Evolutionary conservation across 768 basidiomycete species (phyloP).

Genomic region (Botryobasidium botryosum): DNA sequence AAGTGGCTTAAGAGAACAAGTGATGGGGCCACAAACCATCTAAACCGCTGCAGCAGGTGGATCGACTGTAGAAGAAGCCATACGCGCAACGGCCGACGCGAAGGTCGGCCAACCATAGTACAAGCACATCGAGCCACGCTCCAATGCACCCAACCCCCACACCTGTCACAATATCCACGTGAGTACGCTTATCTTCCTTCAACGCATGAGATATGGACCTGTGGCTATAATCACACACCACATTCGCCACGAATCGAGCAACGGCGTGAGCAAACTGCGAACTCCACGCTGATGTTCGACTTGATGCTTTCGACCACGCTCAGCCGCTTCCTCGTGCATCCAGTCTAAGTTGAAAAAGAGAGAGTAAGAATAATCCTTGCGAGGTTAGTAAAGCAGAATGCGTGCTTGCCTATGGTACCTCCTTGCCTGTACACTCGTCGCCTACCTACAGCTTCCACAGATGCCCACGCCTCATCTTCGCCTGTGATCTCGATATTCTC

Average conservation of each 20-base stretch:
- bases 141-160: conserved; percentile 50
- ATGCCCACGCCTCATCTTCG: background rate
- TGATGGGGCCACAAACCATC: conserved; percentile 22
- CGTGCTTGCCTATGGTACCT: conserved; percentile 8
- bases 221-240: conserved; percentile 39
- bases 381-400: no score
- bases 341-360: conserved; percentile 10
- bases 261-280: conserved; percentile 36
- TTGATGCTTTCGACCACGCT: conserved; percentile 9
- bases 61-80: conserved; percentile 56
- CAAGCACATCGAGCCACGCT: conserved; percentile 56
- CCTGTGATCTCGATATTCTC: no score
- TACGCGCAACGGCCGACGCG: conserved; percentile 51
- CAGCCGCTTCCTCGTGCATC: conserved; percentile 13
- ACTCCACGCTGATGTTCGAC: conserved; percentile 26
- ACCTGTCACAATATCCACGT: conserved; percentile 32
- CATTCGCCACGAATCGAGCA: conserved; percentile 39
- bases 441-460: background rate
- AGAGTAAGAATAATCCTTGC: background rate
- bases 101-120: conserved; percentile 56
- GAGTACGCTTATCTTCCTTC: background rate
- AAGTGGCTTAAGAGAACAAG: conserved; percentile 15
- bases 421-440: conserved; percentile 6
- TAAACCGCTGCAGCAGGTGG: conserved; percentile 50
- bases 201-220: background rate